phyloP scores from a whole-genome alignment of 208 protist genomes.

The Acanthamoeba royreba region DNA sequence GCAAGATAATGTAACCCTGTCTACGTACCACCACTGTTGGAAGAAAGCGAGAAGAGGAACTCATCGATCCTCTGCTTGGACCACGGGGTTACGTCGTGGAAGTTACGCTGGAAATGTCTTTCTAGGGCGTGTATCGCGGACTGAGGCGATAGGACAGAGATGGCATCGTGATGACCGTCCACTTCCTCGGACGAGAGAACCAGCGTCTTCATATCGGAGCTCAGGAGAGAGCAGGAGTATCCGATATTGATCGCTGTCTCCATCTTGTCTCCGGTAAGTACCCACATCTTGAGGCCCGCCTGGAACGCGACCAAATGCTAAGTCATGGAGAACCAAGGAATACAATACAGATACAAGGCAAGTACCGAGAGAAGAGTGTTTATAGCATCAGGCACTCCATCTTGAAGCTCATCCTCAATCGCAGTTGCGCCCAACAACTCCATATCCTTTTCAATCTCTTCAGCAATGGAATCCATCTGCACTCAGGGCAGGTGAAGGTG shows the following conservation, averaged over 20 bases:
- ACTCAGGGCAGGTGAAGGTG: background rate
- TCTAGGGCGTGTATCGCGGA: background rate
- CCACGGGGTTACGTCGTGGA: background rate
- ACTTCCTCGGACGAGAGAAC: background rate
- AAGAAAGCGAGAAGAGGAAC: background rate
- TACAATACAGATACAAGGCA: background rate
- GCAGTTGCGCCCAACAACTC: constrained; percentile 90
- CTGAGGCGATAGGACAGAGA: background rate
- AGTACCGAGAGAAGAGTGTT: background rate
- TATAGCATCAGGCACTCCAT: constrained; percentile 91
- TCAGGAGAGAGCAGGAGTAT: constrained; percentile 60
- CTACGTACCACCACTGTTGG: too few species aligned
- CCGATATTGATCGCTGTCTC: constrained; percentile 90
- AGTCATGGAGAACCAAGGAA: background rate
- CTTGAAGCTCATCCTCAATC: constrained; percentile 96
- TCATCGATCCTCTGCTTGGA: background rate
- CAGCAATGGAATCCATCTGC: constrained; percentile 74
- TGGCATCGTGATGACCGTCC: background rate
- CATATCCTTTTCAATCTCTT: constrained; percentile 88
- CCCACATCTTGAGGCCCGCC: constrained; percentile 94
- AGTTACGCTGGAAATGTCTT: background rate
- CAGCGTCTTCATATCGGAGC: background rate
- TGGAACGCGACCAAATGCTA: too few species aligned
- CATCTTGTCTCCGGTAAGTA: constrained; percentile 97
- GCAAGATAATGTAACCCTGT: too few species aligned